phyloP scores from a whole-genome alignment of 208 protist species.

The Acanthamoeba castellanii region DNA sequence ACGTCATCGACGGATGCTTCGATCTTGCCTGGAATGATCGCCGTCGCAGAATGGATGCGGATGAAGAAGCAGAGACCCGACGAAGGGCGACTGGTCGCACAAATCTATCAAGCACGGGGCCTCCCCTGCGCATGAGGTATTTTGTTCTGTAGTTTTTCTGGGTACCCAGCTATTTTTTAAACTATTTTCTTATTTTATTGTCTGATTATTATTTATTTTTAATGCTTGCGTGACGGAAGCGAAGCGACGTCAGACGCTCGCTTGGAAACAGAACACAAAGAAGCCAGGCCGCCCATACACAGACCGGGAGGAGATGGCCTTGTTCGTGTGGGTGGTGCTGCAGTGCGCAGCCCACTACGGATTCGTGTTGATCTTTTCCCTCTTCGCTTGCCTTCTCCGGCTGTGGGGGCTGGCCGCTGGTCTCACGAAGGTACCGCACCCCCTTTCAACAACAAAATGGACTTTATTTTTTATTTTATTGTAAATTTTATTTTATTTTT shows the following conservation, averaged over 20 bases:
- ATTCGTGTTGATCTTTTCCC: constrained; percentile 11
- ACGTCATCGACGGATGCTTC: background rate
- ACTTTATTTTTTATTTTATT: too few species aligned
- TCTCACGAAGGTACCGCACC: background rate
- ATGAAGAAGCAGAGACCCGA: background rate
- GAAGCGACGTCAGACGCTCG: too few species aligned
- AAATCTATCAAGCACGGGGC: too few species aligned
- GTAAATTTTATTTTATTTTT: too few species aligned
- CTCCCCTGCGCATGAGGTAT: too few species aligned
- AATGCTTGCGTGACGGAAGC: too few species aligned
- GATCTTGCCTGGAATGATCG: background rate
- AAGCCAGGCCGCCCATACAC: background rate
- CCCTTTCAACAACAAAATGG: background rate
- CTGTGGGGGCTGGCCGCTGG: background rate
- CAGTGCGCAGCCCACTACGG: background rate
- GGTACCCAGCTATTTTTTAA: too few species aligned
- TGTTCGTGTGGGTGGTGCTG: background rate
- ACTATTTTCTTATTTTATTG: too few species aligned
- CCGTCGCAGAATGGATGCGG: background rate
- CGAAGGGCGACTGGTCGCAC: too few species aligned
- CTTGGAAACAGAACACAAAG: background rate
- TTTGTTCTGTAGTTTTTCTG: too few species aligned
- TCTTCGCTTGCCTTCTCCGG: background rate
- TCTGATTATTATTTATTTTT: too few species aligned
- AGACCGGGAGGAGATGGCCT: background rate